Conservation (phyloP, 2,329 filamentous ascomycete species). For the Myriosclerotinia curreyana region DNA sequence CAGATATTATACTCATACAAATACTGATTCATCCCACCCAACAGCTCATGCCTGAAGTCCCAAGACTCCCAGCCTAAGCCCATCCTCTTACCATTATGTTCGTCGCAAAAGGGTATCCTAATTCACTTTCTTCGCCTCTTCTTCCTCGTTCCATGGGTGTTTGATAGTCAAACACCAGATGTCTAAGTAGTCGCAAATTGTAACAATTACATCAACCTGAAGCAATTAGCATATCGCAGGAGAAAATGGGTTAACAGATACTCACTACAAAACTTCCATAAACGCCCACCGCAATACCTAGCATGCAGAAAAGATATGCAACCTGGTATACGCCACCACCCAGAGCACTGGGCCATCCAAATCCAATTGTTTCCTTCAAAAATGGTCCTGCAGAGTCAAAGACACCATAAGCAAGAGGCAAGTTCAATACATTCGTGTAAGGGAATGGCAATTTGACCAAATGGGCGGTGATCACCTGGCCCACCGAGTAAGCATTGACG, state of each 20-base stretch:
- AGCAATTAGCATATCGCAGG: neutral
- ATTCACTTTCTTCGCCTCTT: slow-evolving; percentile 37
- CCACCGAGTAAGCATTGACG: slow-evolving; percentile 91
- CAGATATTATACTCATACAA: neutral
- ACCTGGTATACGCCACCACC: slow-evolving; percentile 82
- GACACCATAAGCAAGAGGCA: slow-evolving; percentile 76
- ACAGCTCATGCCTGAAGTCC: neutral
- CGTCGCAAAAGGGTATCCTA: slow-evolving; percentile 10
- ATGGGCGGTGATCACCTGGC: slow-evolving; percentile 93
- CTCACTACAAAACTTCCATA: slow-evolving; percentile 89
- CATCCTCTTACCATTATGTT: neutral
- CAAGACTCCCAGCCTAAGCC: neutral
- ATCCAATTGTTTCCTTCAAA: slow-evolving; percentile 52
- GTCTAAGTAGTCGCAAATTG: slow-evolving; percentile 96
- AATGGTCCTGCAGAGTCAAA: slow-evolving; percentile 75
- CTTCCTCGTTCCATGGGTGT: slow-evolving; percentile 56
- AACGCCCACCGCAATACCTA: slow-evolving; percentile 82
- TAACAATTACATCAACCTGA: slow-evolving; percentile 84
- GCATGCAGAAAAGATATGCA: slow-evolving; percentile 82
- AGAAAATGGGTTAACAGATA: slow-evolving; percentile 21
- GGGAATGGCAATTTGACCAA: slow-evolving; percentile 85
- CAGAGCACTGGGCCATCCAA: slow-evolving; percentile 74
- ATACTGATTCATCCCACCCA: neutral
- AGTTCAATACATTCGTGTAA: slow-evolving; percentile 79
- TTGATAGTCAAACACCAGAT: slow-evolving; percentile 99